These are phyloP conservation scores for Penicillium egyptiacum DNA, from an alignment of 495 filamentous ascomycete species.

Conservation along the genomic window DNA sequence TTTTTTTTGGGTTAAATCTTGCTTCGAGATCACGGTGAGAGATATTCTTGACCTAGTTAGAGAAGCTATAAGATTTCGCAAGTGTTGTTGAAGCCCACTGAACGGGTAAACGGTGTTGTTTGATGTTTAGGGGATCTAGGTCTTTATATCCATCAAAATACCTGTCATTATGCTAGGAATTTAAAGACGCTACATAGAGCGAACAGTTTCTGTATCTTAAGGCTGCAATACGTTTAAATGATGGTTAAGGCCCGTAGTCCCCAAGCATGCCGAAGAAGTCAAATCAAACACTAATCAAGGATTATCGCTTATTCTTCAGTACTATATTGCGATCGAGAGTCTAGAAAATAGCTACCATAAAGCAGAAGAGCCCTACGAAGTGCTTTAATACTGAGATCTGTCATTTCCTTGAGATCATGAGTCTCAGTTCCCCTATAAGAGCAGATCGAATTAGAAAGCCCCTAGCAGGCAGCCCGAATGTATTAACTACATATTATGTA, in stretches of 20 bases:
- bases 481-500: not conserved
- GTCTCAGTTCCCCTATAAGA: not conserved
- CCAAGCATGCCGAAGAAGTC: not conserved
- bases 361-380: too few species aligned
- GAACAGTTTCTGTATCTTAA: not conserved
- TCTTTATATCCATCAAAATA: not conserved
- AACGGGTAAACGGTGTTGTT: not conserved
- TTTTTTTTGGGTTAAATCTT: not conserved
- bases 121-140: not conserved
- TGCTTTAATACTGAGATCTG: too few species aligned
- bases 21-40: not conserved
- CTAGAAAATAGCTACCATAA: not conserved
- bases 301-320: not conserved
- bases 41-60: too few species aligned
- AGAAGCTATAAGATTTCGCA: not conserved
- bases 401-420: not conserved
- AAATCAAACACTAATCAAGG: not conserved
- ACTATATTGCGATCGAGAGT: not conserved
- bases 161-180: not conserved
- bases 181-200: not conserved
- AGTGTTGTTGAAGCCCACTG: not conserved
- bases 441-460: not conserved
- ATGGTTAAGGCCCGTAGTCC: not conserved
- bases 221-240: not conserved
- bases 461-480: not conserved